A percentile compares a stretch with the other conserved stretches of the same genome.
Evolutionary conservation across 2,329 filamentous ascomycete genomes (phyloP).

Genomic region (Pyrenochaeta sp.): DNA sequence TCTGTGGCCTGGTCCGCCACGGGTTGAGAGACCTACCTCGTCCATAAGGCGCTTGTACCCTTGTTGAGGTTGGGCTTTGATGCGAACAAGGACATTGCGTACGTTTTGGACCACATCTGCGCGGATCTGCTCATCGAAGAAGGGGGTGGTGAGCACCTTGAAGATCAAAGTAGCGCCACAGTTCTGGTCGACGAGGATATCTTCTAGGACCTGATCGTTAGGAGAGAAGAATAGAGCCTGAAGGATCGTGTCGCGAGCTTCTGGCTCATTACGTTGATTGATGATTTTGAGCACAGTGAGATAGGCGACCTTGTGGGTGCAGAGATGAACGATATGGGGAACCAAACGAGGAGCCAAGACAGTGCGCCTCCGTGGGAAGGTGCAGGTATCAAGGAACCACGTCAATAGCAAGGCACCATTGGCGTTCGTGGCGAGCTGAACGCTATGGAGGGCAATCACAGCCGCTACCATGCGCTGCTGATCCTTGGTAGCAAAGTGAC

Average conservation of each 20-base stretch:
- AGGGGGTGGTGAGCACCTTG: conserved; percentile 96
- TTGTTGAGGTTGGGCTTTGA: conserved; percentile 93
- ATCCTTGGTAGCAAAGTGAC: conserved; percentile 92
- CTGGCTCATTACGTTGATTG: conserved; percentile 93
- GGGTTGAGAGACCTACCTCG: conserved; percentile 85
- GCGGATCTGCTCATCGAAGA: conserved; percentile 92
- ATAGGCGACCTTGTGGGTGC: conserved; percentile 98
- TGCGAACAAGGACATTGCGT: conserved; percentile 83
- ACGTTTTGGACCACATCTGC: conserved; percentile 90
- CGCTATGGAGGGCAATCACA: conserved; percentile 93
- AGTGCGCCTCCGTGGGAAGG: conserved; percentile 87
- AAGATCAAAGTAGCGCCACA: conserved; percentile 97
- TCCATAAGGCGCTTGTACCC: conserved; percentile 99
- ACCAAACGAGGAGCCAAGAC: conserved; percentile 92
- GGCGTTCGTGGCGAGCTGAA: conserved; percentile 93
- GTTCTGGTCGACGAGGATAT: conserved; percentile 88
- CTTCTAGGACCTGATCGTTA: conserved; percentile 85
- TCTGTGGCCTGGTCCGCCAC: conserved; percentile 52
- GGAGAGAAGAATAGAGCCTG: conserved; percentile 91
- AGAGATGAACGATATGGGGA: conserved; percentile 91
- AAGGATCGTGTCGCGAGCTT: conserved; percentile 88
- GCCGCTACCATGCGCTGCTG: conserved; percentile 95
- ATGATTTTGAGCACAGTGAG: conserved; percentile 97
- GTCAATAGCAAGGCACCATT: conserved; percentile 94
- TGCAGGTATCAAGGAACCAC: conserved; percentile 98